Evolutionary conservation across 1,284 basidiomycete genomes (phyloP), one percentile per base, ranked within the genome.

Genomic region (Sporisorium exsertum): DNA sequence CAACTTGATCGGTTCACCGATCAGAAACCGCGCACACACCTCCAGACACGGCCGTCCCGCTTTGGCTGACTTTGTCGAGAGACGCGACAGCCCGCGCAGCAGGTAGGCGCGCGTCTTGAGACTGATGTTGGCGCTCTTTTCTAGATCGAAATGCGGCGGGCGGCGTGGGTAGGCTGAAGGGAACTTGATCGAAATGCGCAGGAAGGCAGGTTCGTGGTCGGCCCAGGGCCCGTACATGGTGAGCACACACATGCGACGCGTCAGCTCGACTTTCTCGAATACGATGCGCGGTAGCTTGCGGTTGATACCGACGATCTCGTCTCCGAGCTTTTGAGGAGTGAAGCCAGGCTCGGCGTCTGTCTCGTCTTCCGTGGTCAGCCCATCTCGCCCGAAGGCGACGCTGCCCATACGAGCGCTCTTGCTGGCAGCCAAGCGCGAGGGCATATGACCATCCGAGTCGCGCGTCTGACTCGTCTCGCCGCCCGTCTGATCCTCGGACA

Each of bases 201-300:
- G 26, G 55, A 81, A 84, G 1, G 78, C 80, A 7, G 76, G 75
- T 35, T 69, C 65, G 52, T 72, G 64, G 29, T 80, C 70, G 4
- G 77, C 81, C 83, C 84, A 84, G 0, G 83, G 84, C 0, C 84
- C 84, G 52, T 83, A 82, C 51, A 83, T 71, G 9, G 72, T 72
- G 9, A 82, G 56, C 8, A 79, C 81, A 51, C 78, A 81, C 35
- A 68, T 67, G 20, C 79, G 79, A 22, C 73, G 61, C 3, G 77
- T 79, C 2, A 84, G 64, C 45, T 84, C 83, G 40, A 82, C 76
- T 26, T 75, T 72, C 55, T 84, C 83, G 49, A 83, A 79, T 0
- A 76, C 59, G 33, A 79, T 72, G 22, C 72, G 61, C 0, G 75
- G 78, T 26, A 79, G 69, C 35, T 72, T 72, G 42, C 76, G 74